Evolutionary conservation across 495 filamentous ascomycete genomes (phyloP), one percentile per base, ranked within the genome.

Genomic region (Umbilicaria muhlenbergii): DNA sequence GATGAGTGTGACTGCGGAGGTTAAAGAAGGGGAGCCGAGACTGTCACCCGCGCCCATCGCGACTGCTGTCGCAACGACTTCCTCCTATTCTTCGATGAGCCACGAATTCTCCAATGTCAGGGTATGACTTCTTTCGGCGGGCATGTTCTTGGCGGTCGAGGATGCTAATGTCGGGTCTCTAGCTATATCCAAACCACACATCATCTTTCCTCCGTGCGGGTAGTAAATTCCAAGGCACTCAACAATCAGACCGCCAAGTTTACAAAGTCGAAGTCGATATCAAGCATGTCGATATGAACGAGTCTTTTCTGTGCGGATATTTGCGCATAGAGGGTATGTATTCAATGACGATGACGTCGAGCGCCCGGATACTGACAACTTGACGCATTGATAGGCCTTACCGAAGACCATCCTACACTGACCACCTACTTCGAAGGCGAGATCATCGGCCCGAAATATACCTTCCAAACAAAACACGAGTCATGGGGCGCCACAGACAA

Each of bases 351-450:
- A 21, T 43, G 33, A 16, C 24, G 31, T 17, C 11, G 24, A n/a
- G 15, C 31, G 18, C 12, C 15, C 5, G 21, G 4, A 17, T 34
- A 17, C 34, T 48, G 10, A 46, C 4, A 21, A 28, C 14, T 19
- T 37, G 19, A 44, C 37, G 32, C 14, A 14, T 32, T 28, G 15
- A 13, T 50, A 96, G 89, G 91, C 34, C 69, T 99, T 12, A 96
- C 92, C 2, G 80, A 91, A 57, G 86, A 95, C 61, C 87, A 96
- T 59, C 88, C 89, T 32, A 95, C 89, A 24, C 63, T 99, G 35
- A 96, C 87, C 2, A 99, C 92, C 3, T 99, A 92, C 57, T 99
- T 99, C 52, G 87, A 95, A 64, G 92, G 89, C 50, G 92, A 99
- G 65, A 93, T 99, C 34, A 95, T 99, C 49, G 92, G 92, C 21